Base-by-base conservation (phyloP, 2,329 filamentous ascomycete genomes). In the Didymellaceae sp. region DNA sequence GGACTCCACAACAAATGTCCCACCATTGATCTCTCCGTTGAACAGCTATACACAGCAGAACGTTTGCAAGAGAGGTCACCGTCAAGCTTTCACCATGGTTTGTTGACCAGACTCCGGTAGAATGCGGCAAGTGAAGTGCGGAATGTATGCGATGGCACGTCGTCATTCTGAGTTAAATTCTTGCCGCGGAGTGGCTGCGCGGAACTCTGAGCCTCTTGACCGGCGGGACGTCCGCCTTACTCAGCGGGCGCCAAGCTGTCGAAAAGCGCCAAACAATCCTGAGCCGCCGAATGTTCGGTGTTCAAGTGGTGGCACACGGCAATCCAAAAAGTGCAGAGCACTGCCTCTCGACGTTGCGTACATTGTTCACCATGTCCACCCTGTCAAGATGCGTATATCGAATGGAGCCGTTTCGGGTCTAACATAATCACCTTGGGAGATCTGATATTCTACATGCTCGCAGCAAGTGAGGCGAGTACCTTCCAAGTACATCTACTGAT, bases 401-500 rank as follows among this genome's bases (percentile, higher is more conserved):
- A n/a, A n/a, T n/a, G n/a, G n/a, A n/a, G n/a, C n/a, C n/a, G n/a
- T n/a, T n/a, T n/a, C n/a, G n/a, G n/a, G n/a, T n/a, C n/a, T n/a
- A n/a, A n/a, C n/a, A n/a, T n/a, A n/a, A n/a, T n/a, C n/a, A n/a
- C n/a, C n/a, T n/a, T n/a, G n/a, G n/a, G n/a, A n/a, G n/a, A n/a
- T n/a, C n/a, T n/a, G n/a, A n/a, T n/a, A n/a, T n/a, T n/a, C n/a
- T n/a, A n/a, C n/a, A 30, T 21, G 25, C 6, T 34, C 25, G 40
- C 6, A 65, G 63, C 32, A 65, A 41, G 57, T 65, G 33, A 59
- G 54, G 58, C 63, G 58, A 66, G 54, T 48, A 38, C 33, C 20
- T 40, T 40, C 43, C 44, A 35, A 42, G 33, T 45, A 22, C 22
- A 10, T 45, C 38, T 40, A 42, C 25, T 45, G 43, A 48, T 38